Percentiles rank a stretch among this genome's conserved stretches.
Conservation (phyloP, 2,329 filamentous ascomycete genomes). For the Fusarium torreyae region DNA sequence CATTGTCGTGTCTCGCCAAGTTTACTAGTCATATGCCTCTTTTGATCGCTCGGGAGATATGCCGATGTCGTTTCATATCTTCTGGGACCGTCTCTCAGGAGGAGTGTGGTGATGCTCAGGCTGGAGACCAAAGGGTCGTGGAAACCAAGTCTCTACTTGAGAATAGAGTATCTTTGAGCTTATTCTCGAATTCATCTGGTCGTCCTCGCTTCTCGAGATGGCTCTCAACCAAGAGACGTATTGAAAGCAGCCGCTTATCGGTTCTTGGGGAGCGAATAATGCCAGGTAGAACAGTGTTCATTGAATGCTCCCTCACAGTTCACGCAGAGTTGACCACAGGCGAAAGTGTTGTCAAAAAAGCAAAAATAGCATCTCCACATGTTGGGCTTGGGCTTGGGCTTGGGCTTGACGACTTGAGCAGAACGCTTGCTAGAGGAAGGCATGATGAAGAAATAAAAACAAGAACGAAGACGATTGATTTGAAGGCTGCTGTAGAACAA, state of each 20-base stretch:
- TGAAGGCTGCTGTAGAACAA: background rate
- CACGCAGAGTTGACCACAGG: background rate
- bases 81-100: background rate
- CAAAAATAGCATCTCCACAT: constrained; percentile 12
- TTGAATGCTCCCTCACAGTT: too few species aligned
- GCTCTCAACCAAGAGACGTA: background rate
- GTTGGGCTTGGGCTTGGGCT: background rate
- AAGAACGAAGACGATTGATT: background rate
- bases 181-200: background rate
- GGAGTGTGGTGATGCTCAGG: background rate
- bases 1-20: background rate
- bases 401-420: too few species aligned
- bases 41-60: background rate
- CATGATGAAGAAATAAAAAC: background rate
- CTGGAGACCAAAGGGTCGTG: background rate
- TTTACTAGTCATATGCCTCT: background rate
- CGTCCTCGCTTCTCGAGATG: background rate
- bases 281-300: too few species aligned
- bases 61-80: background rate
- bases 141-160: background rate
- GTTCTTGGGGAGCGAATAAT: too few species aligned
- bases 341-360: background rate
- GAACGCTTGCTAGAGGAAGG: too few species aligned
- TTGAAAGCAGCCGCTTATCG: background rate
- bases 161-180: background rate